Conservation (phyloP, 768 basidiomycete species). For the Boletus tomentosulus region DNA sequence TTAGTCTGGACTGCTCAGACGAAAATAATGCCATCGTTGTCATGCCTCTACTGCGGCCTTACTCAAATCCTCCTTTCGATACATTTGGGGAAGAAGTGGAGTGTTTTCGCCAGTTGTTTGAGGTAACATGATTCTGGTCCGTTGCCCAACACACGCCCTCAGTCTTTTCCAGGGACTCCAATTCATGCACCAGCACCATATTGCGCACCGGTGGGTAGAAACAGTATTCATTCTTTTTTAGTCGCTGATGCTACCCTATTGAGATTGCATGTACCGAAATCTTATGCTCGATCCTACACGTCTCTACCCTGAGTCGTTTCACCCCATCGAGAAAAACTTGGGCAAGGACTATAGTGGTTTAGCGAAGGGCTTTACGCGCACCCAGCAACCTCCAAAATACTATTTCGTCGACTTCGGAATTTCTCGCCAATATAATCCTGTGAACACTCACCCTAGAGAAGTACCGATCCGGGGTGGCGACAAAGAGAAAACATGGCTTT, state of each 20-base stretch:
- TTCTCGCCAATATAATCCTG: conserved; percentile 29
- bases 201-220: conserved; percentile 11
- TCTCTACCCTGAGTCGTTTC: conserved; percentile 28
- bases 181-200: conserved; percentile 25
- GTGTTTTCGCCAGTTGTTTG: conserved; percentile 32
- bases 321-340: conserved; percentile 14
- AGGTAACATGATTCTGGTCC: conserved; percentile 7
- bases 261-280: conserved; percentile 29
- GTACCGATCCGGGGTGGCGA: conserved; percentile 38
- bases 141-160: background rate
- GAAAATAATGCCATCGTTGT: conserved; percentile 14
- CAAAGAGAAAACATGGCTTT: conserved; percentile 17
- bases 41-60: conserved; percentile 33
- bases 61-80: conserved; percentile 24
- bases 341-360: conserved; percentile 15
- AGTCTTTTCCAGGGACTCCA: conserved; percentile 14
- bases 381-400: conserved; percentile 20
- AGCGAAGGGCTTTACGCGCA: conserved; percentile 29
- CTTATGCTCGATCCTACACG: conserved; percentile 30
- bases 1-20: background rate
- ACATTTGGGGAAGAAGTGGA: conserved; percentile 32
- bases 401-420: conserved; percentile 33
- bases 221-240: background rate
- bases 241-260: conserved; percentile 3
- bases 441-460: conserved; percentile 26